Percentiles rank a stretch among this genome's conserved stretches.
Evolutionary conservation across 208 protist genomes (phyloP).

Genomic region (Leishmania tarentolae): DNA sequence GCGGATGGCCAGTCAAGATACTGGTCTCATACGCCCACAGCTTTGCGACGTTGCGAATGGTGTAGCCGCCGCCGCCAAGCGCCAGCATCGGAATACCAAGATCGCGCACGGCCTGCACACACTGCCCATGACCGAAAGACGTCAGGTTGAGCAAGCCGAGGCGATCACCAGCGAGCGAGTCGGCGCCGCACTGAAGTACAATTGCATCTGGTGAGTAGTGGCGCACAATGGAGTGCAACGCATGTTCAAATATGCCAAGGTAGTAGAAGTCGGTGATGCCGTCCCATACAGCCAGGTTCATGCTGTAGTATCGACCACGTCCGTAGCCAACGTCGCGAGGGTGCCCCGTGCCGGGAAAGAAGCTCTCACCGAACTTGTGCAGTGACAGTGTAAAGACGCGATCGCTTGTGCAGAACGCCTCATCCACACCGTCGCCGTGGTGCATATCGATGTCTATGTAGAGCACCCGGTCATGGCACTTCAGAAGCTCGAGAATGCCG

Average conservation of each 20-base stretch:
- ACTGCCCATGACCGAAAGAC: slow-evolving; percentile 94
- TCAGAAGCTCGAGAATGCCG: slow-evolving; percentile 99
- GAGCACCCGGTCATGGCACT: slow-evolving; percentile 96
- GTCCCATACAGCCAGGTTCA: slow-evolving; percentile 91
- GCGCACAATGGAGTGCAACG: slow-evolving; percentile 54
- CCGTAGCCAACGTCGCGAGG: slow-evolving; percentile 82
- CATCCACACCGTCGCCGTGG: slow-evolving; percentile 99
- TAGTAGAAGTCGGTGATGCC: slow-evolving; percentile 93
- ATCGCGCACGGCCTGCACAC: slow-evolving; percentile 93
- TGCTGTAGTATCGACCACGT: slow-evolving; percentile 81
- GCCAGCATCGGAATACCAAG: slow-evolving; percentile 96
- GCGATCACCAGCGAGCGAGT: slow-evolving; percentile 97
- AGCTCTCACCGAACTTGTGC: slow-evolving; percentile 99
- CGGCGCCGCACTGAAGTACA: slow-evolving; percentile 99
- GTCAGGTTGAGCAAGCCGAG: slow-evolving; percentile 95
- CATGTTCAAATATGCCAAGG: slow-evolving; percentile 76
- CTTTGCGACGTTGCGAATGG: slow-evolving; percentile 98
- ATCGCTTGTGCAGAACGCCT: slow-evolving; percentile 99
- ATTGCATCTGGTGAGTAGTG: slow-evolving; percentile 93
- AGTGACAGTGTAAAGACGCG: slow-evolving; percentile 99
- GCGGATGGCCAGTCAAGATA: slow-evolving; percentile 70
- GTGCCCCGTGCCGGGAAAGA: slow-evolving; percentile 98
- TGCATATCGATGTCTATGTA: slow-evolving; percentile 99
- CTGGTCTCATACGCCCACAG: slow-evolving; percentile 97
- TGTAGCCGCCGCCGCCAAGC: slow-evolving; percentile 99